phyloP scores from a whole-genome alignment of 352 stramenopile species.

The Phytopythium ostracodes region DNA sequence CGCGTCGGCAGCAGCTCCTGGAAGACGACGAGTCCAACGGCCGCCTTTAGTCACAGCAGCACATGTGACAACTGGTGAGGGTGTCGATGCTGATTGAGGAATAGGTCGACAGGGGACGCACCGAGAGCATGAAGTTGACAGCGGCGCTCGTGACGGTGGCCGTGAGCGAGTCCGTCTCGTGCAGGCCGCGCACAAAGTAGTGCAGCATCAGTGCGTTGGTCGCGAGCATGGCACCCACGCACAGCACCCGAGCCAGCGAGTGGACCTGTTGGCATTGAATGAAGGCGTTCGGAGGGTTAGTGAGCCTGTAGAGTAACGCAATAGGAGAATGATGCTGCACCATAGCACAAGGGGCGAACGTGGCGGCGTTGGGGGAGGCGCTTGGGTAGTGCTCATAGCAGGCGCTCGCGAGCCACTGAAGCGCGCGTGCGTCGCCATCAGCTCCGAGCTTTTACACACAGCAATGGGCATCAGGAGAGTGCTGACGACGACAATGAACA shows the following conservation, averaged over 20 bases:
- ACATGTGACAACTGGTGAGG: not conserved
- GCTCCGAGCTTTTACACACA: conserved; percentile 23
- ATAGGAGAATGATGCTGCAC: not conserved
- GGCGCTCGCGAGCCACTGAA: conserved; percentile 20
- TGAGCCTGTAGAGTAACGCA: not conserved
- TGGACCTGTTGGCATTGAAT: conserved; percentile 12
- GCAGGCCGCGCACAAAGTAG: conserved; percentile 77
- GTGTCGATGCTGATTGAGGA: not conserved
- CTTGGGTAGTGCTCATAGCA: conserved; percentile 15
- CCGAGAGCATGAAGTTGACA: conserved; percentile 81
- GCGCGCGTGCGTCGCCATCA: conserved; percentile 21
- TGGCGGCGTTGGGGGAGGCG: not conserved
- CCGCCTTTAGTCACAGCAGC: conserved; percentile 22
- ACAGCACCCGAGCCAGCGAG: conserved; percentile 34
- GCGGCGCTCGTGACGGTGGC: conserved; percentile 78
- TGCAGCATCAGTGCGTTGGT: conserved; percentile 75
- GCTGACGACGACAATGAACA: not conserved
- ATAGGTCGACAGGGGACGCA: conserved; percentile 8
- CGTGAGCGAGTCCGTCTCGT: conserved; percentile 84
- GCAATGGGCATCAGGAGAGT: not conserved
- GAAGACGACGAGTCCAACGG: conserved; percentile 56
- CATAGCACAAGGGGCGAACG: conserved; percentile 13
- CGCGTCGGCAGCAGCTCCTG: conserved; percentile 59
- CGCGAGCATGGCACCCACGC: conserved; percentile 65
- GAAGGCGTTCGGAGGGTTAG: not conserved